Conservation (phyloP, 805 yeast genomes). For the Metschnikowia hibisci region DNA sequence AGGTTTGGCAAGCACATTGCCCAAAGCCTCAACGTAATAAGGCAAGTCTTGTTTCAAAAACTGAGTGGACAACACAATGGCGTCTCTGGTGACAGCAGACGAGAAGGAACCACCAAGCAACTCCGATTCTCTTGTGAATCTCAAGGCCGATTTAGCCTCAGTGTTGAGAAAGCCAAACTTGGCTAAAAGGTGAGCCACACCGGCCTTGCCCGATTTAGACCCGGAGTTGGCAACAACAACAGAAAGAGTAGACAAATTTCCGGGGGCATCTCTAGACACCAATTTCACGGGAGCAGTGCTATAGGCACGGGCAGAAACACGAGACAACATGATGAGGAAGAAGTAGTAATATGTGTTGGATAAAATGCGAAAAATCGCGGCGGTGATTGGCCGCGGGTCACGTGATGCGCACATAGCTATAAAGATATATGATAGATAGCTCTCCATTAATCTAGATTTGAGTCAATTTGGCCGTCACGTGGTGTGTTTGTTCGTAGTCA, state of each 20-base stretch:
- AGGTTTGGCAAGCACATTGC: conserved; percentile 66
- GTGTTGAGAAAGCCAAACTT: conserved; percentile 84
- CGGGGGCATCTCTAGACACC: conserved; percentile 53
- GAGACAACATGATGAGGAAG: conserved; percentile 34
- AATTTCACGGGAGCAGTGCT: conserved; percentile 47
- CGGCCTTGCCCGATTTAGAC: conserved; percentile 68
- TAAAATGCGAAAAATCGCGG: conserved; percentile 15
- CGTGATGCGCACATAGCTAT: conserved; percentile 10
- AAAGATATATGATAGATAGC: neutral
- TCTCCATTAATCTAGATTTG: conserved; percentile 33
- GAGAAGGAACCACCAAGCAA: conserved; percentile 81
- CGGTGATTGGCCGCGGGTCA: conserved; percentile 23
- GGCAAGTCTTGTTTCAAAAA: conserved; percentile 89
- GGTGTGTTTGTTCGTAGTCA: conserved; percentile 50
- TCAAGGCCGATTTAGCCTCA: conserved; percentile 75
- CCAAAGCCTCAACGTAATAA: conserved; percentile 82
- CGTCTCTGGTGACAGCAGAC: conserved; percentile 75
- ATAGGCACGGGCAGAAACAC: conserved; percentile 40
- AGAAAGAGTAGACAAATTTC: conserved; percentile 69
- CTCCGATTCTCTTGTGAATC: conserved; percentile 92
- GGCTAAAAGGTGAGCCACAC: conserved; percentile 81
- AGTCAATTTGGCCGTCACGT: conserved; percentile 46
- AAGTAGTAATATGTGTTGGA: conserved; percentile 1
- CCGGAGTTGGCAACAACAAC: conserved; percentile 83
- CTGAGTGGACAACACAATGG: conserved; percentile 71